Evolutionary conservation across 305 asterid species (phyloP).

Genomic region (Fraxinus baroniana): DNA sequence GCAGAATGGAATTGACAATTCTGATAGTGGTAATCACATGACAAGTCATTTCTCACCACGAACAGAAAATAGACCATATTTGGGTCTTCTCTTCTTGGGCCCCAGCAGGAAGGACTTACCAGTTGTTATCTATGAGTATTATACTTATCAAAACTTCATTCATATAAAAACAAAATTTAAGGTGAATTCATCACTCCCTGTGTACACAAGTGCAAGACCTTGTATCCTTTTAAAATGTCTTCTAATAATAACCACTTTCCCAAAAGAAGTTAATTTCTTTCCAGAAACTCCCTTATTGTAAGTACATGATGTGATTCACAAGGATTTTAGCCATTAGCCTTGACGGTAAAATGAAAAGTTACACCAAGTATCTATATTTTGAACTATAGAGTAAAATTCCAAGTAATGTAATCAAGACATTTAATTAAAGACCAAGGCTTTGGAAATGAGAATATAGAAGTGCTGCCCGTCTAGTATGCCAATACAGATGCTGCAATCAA

Average conservation of each 20-base stretch:
- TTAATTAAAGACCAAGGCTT: background rate
- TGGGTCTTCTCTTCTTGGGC: background rate
- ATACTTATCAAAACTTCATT: background rate
- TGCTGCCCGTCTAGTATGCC: background rate
- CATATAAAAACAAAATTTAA: background rate
- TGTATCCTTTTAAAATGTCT: background rate
- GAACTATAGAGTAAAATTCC: background rate
- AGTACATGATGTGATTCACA: background rate
- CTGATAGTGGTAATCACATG: background rate
- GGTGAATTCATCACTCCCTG: background rate
- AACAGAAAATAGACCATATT: background rate
- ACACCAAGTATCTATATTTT: background rate
- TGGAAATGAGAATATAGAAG: background rate
- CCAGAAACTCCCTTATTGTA: background rate
- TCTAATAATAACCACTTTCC: background rate
- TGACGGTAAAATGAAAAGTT: background rate
- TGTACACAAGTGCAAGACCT: background rate
- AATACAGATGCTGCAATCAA: background rate
- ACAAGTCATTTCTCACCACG: constrained; percentile 7
- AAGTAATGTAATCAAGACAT: background rate
- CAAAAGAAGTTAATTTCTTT: background rate
- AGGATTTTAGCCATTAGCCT: background rate
- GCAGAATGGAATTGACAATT: constrained; percentile 12
- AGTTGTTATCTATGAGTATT: background rate
- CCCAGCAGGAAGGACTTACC: background rate